Evolutionary conservation across 2,329 filamentous ascomycete genomes (phyloP), one percentile per base, ranked within the genome.

Genomic region (Colletotrichum tofieldiae): DNA sequence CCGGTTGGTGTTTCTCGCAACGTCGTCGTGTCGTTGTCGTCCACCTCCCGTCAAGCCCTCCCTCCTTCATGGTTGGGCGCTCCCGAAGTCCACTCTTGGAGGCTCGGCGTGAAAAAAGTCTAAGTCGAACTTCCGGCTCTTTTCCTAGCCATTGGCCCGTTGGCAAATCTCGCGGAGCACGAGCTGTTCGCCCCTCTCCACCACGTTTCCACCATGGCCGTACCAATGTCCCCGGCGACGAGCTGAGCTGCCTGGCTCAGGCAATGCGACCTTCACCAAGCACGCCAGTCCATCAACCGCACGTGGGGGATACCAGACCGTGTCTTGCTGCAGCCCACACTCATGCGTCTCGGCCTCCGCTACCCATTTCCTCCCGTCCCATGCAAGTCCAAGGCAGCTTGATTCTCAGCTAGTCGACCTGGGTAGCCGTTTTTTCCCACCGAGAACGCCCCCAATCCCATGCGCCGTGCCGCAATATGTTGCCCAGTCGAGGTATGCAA

Each of bases 321-420:
- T 12, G 51, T 68, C 54, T 41, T 65, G 61, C 45, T 65, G 37
- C 35, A 20, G 29, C 32, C 29, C 26, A 18, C 37, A 32, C 39
- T 41, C 32, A 35, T 47, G 43, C 54, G 7, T 59, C 52, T 4
- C 45, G 70, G 39, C 47, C 47, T 29, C 16, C 16, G 35, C 29
- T 65, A 37, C 45, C 70, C 45, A 60, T n/a, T 16, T 29, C 59
- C 8, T 68, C 43, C 43, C 47, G 55, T 26, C 63, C 55, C 64
- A 51, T 62, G 58, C 56, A 45, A 23, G n/a, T 9, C 32, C 52
- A 54, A 63, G 52, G 29, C 58, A 55, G 52, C 70, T 47, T 14
- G 32, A 18, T 23, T 37, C 39, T 65, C 54, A 55, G 47, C 39
- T 61, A 29, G 29, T 55, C n/a, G 32, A 49, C 39, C 11, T 54